Evolutionary conservation across 2,329 filamentous ascomycete genomes (phyloP).

Genomic region (Furcasterigmium furcatum): DNA sequence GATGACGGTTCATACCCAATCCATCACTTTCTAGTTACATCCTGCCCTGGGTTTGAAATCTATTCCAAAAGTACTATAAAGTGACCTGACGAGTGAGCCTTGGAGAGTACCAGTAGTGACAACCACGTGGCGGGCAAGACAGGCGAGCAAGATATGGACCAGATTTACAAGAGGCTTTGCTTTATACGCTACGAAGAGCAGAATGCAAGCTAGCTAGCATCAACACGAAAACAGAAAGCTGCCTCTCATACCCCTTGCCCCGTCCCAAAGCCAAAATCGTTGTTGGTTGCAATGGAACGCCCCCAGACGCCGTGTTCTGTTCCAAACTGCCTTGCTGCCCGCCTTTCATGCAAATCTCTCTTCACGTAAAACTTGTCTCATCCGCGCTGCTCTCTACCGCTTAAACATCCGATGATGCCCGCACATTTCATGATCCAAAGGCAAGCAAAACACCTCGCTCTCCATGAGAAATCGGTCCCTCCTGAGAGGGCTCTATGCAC

Average conservation of each 20-base stretch:
- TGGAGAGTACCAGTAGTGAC: background rate
- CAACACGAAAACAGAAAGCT: background rate
- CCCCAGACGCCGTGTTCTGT: slow-evolving; percentile 4
- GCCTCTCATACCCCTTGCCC: background rate
- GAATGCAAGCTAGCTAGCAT: background rate
- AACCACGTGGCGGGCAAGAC: no score
- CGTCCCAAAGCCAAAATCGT: background rate
- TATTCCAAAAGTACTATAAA: no score
- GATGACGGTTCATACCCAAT: slow-evolving; percentile 5
- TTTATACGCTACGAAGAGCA: slow-evolving; percentile 1
- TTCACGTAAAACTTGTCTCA: background rate
- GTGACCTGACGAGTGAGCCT: no score
- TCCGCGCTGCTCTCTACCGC: no score
- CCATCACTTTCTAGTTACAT: background rate
- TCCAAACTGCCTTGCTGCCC: background rate
- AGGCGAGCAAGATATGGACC: no score
- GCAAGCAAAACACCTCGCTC: background rate
- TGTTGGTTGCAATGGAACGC: slow-evolving; percentile 2
- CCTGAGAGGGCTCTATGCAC: no score
- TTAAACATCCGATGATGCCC: no score
- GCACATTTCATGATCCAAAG: no score
- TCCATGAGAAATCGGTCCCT: no score
- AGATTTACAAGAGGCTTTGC: background rate
- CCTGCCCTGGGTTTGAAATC: no score
- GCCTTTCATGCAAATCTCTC: no score